Percentiles rank a stretch among this genome's conserved stretches.
These are phyloP conservation scores for Epichloe brachyelytri DNA, from an alignment of 2,329 filamentous ascomycete genomes.

Conservation along the genomic window DNA sequence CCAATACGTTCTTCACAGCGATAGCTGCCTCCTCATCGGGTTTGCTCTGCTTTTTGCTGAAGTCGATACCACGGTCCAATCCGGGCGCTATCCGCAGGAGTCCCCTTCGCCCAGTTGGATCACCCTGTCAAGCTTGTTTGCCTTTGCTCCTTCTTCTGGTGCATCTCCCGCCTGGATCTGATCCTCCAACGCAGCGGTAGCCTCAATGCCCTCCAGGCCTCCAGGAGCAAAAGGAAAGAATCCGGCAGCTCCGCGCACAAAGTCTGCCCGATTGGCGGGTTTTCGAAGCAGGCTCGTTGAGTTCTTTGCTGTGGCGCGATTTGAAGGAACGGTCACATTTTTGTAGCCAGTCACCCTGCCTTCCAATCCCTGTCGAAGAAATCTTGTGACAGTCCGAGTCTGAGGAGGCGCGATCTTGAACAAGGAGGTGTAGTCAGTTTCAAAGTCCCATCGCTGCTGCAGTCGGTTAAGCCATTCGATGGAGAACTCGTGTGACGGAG, in stretches of 20 bases:
- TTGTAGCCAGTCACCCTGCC: slow-evolving; percentile 87
- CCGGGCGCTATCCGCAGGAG: slow-evolving; percentile 75
- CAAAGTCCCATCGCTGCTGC: slow-evolving; percentile 79
- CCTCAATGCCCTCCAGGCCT: slow-evolving; percentile 75
- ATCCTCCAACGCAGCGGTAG: slow-evolving; percentile 72
- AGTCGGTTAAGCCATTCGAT: slow-evolving; percentile 76
- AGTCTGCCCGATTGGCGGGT: slow-evolving; percentile 75
- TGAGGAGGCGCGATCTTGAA: slow-evolving; percentile 84
- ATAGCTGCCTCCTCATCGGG: slow-evolving; percentile 49
- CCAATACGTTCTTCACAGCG: slow-evolving; percentile 54
- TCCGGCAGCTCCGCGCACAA: slow-evolving; percentile 82
- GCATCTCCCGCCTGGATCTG: slow-evolving; percentile 46
- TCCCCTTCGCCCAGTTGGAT: slow-evolving; percentile 76
- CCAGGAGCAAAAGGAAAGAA: slow-evolving; percentile 93
- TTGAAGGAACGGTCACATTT: slow-evolving; percentile 83
- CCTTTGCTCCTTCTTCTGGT: slow-evolving; percentile 28
- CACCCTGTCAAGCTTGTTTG: slow-evolving; percentile 61
- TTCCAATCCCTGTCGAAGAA: slow-evolving; percentile 81
- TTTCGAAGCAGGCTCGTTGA: slow-evolving; percentile 82
- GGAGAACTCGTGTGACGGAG: slow-evolving; percentile 68
- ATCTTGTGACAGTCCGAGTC: slow-evolving; percentile 86
- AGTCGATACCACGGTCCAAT: slow-evolving; percentile 63
- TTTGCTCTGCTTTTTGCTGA: slow-evolving; percentile 44
- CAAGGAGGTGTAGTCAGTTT: slow-evolving; percentile 68
- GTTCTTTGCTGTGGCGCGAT: slow-evolving; percentile 85